Evolutionary conservation across 192 early-diverging fungal genomes (phyloP).

Genomic region (Podila verticillata): DNA sequence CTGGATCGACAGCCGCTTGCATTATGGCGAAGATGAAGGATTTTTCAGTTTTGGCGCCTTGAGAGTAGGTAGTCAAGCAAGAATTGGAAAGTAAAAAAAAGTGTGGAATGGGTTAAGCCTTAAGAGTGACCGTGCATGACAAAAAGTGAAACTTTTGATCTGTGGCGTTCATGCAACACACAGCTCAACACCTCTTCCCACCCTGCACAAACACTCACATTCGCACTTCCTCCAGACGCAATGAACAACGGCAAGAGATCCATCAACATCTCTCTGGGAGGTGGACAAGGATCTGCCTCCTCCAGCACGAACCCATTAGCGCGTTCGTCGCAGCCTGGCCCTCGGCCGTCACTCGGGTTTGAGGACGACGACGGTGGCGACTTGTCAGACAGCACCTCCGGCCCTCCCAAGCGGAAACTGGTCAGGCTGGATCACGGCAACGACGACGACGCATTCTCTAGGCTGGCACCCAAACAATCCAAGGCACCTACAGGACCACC

Average conservation of each 20-base stretch:
- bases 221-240: neutral
- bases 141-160: neutral
- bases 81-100: neutral
- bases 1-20: conserved; percentile 8
- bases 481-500: neutral
- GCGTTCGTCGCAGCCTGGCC: too few species aligned
- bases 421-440: conserved; percentile 26
- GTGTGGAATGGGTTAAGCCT: neutral
- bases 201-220: too few species aligned
- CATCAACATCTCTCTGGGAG: conserved; percentile 35
- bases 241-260: conserved; percentile 44
- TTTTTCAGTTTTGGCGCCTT: neutral
- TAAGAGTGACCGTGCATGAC: neutral
- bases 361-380: conserved; percentile 26
- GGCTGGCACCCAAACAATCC: neutral
- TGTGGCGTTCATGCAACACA: neutral
- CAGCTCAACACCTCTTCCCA: too few species aligned
- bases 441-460: neutral
- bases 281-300: neutral
- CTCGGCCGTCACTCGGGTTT: conserved; percentile 28
- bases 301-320: conserved; percentile 28
- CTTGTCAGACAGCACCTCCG: neutral
- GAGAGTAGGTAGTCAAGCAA: neutral
- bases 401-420: conserved; percentile 31
- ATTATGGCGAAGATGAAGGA: conserved; percentile 11